Base-by-base conservation (phyloP, 2,329 filamentous ascomycete genomes). In the Microcyclosporella mali region DNA sequence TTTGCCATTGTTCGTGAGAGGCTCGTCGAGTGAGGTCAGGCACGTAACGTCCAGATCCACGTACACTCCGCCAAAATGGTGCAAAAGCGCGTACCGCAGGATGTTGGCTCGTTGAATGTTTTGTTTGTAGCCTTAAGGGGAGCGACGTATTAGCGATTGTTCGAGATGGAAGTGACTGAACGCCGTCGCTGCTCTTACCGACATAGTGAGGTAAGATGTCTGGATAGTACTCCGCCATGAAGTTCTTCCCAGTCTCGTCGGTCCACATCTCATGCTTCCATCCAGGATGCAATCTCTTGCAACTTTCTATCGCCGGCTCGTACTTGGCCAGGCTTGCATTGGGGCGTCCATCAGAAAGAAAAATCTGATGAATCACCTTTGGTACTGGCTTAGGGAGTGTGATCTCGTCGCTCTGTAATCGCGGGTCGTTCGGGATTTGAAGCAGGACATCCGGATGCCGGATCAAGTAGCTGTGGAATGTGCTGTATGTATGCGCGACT, bases 91-190 rank as follows among this genome's bases (percentile, higher is more conserved):
- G 32, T 58, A 58, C 11, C 57, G 56, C 4, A 60, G 47, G 27
- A 60, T 49, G 39, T 60, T 60, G 4, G 56, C 54, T 31, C 57
- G 56, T 34, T 58, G 56, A 29, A 60, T 56, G 17, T 50, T 57
- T 25, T 60, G 57, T 8, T 29, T 21, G 38, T 60, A 60, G n/a
- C n/a, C n/a, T n/a, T n/a, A n/a, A n/a, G n/a, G n/a, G n/a, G n/a
- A n/a, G n/a, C n/a, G n/a, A n/a, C n/a, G n/a, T n/a, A n/a, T n/a
- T n/a, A n/a, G n/a, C n/a, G n/a, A n/a, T n/a, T n/a, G n/a, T n/a
- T n/a, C n/a, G n/a, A n/a, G n/a, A n/a, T n/a, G n/a, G n/a, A n/a
- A n/a, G n/a, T n/a, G n/a, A n/a, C n/a, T n/a, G n/a, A n/a, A n/a
- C n/a, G n/a, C n/a, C n/a, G n/a, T n/a, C n/a, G n/a, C n/a, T n/a